These are phyloP conservation scores for Populus trichocarpa DNA, from an alignment of 441 rosid species.

Conservation along the genomic window DNA sequence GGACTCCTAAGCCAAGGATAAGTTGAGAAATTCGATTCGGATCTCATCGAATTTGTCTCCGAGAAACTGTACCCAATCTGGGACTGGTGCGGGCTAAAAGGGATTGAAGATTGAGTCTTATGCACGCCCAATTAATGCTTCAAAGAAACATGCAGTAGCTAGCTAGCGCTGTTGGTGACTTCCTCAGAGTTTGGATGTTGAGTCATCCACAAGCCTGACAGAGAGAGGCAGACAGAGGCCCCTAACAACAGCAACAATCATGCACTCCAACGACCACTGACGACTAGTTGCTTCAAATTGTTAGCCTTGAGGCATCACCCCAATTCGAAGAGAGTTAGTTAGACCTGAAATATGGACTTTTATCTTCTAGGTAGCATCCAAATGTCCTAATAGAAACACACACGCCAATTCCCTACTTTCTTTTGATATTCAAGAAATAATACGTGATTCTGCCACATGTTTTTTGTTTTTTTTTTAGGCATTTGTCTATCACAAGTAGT, in stretches of 20 bases:
- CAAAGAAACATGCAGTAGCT: too few species aligned
- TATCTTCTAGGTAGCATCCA: background rate
- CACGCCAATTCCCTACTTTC: too few species aligned
- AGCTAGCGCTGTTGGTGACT: background rate
- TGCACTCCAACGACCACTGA: constrained; percentile 21
- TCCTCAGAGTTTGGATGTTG: constrained; percentile 13
- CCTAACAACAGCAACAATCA: constrained; percentile 27
- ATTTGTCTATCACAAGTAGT: too few species aligned
- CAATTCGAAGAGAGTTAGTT: constrained; percentile 17
- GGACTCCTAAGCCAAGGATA: too few species aligned
- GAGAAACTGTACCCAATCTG: background rate
- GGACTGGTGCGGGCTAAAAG: background rate
- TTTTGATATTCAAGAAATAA: background rate
- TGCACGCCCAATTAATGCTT: background rate
- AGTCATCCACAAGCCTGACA: constrained; percentile 32
- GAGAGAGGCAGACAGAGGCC: background rate
- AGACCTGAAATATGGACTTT: background rate
- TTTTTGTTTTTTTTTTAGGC: too few species aligned
- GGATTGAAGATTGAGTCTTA: background rate
- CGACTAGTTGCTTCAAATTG: constrained; percentile 11
- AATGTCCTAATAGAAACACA: background rate
- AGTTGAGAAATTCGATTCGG: too few species aligned
- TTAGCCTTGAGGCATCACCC: background rate
- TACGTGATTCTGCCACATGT: background rate
- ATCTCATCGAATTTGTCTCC: background rate